A percentile compares a stretch with the other conserved stretches of the same genome.
These are phyloP conservation scores for Kwoniella shivajii DNA, from an alignment of 1,284 basidiomycete genomes.

Conservation along the genomic window DNA sequence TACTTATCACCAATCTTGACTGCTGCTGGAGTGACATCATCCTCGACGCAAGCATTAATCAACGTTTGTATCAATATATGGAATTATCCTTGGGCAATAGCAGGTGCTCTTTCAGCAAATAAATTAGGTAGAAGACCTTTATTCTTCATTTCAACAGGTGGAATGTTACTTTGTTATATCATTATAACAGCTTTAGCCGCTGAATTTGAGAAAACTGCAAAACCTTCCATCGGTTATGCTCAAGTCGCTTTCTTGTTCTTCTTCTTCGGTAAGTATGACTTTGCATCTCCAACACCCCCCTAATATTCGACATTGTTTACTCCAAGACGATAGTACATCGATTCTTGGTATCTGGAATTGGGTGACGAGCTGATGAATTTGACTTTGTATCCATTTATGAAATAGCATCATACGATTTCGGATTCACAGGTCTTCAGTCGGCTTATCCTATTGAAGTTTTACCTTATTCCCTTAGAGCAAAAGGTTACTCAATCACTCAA, in stretches of 20 bases:
- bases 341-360: no score
- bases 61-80: constrained; percentile 63
- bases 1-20: constrained; percentile 72
- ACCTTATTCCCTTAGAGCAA: constrained; percentile 18
- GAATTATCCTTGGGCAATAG: constrained; percentile 20
- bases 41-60: constrained; percentile 57
- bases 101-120: constrained; percentile 39
- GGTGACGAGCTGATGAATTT: no score
- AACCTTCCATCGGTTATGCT: constrained; percentile 7
- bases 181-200: constrained; percentile 19
- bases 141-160: constrained; percentile 60
- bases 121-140: constrained; percentile 37
- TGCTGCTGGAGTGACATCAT: constrained; percentile 63
- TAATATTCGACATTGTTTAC: no score
- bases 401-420: constrained; percentile 18
- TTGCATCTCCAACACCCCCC: constrained; percentile 16
- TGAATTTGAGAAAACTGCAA: constrained; percentile 14
- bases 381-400: constrained; percentile 1
- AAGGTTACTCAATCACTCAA: constrained; percentile 17
- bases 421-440: constrained; percentile 13
- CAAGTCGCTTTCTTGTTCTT: constrained; percentile 13
- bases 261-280: constrained; percentile 16
- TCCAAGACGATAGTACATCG: no score
- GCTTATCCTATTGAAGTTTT: constrained; percentile 30
- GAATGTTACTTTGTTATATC: constrained; percentile 58